Base-by-base conservation (phyloP, 2,329 filamentous ascomycete genomes). In the Penicillium aurantiogriseum region DNA sequence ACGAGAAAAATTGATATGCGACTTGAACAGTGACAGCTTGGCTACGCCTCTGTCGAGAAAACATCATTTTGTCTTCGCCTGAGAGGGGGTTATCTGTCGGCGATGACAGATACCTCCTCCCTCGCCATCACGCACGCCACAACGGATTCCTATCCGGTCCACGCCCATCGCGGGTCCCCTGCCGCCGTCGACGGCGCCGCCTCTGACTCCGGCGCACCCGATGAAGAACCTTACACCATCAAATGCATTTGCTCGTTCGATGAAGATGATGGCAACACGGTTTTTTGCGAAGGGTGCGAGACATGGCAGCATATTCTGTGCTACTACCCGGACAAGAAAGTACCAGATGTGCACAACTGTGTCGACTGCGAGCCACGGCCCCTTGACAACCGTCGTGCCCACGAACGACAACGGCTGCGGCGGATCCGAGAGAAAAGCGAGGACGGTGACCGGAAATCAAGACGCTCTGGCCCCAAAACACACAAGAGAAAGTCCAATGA, bases 261-360 rank as follows among this genome's bases (percentile, higher is more conserved):
- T 74, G 92, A 96, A 80, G 94, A 99, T 81, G 94, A 99, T 81
- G 94, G 94, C 77, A 93, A 91, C 76, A 99, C 94, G 59, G 95
- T 99, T 61, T 91, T 92, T 76, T 99, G 94, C 82, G 94, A 97
- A 74, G 85, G 83, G 58, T 99, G 94, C 81, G 90, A 96, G 73
- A 94, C 92, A 49, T 99, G 94, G 94, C 94, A 99, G 77, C 94
- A 99, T 77, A 96, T 96, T 69, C 88, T 92, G 73, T 99, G 94
- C 78, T 97, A 96, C 78, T 97, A 97, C 74, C 90, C 91, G 67
- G 84, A 71, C 83, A 87, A 74, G 82, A 90, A 81, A 83, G 89
- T 78, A 77, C 92, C 74, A 76, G 88, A 80, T 83, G 82, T 90
- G 56, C 93, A 99, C 79, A 91, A 88, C 55, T 99, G 94, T 78